These are phyloP conservation scores for Penicillium pancosmium DNA, from an alignment of 495 filamentous ascomycete genomes.

Conservation along the genomic window DNA sequence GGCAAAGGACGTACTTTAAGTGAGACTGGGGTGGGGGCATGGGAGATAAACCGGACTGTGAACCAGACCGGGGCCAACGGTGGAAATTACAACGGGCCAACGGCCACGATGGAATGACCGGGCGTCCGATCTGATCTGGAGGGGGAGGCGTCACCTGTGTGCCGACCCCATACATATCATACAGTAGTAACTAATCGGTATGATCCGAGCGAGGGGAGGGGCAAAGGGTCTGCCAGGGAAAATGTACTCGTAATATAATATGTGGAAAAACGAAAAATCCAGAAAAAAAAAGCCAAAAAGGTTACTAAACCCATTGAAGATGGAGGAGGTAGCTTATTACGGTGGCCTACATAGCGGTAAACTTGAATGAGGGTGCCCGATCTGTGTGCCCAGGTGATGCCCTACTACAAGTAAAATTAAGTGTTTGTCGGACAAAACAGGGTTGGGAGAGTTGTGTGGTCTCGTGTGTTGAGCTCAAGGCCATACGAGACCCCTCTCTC, in stretches of 20 bases:
- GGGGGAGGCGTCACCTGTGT: not conserved
- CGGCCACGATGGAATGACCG: constrained; percentile 9
- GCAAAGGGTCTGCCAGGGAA: not conserved
- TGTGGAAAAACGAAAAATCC: not conserved
- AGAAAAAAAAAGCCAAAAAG: not conserved
- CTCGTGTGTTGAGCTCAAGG: not conserved
- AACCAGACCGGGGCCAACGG: constrained; percentile 29
- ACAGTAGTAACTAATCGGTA: not conserved
- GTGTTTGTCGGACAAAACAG: constrained; percentile 1
- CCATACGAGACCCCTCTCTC: constrained; percentile 4
- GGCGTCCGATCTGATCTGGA: constrained; percentile 13
- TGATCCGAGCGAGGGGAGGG: not conserved
- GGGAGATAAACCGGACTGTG: constrained; percentile 21
- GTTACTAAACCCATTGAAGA: not conserved
- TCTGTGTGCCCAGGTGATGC: not conserved
- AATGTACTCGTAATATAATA: not conserved
- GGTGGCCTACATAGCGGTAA: not conserved
- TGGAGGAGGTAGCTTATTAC: not conserved
- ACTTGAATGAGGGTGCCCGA: not conserved
- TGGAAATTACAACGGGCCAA: constrained; percentile 29
- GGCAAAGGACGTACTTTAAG: constrained; percentile 25
- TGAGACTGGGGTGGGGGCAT: constrained; percentile 22
- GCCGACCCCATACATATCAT: not conserved
- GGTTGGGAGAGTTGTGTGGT: not conserved
- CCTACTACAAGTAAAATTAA: not conserved